Evolutionary conservation across 1,284 basidiomycete genomes (phyloP).

Genomic region (Marasmius tenuissimus): DNA sequence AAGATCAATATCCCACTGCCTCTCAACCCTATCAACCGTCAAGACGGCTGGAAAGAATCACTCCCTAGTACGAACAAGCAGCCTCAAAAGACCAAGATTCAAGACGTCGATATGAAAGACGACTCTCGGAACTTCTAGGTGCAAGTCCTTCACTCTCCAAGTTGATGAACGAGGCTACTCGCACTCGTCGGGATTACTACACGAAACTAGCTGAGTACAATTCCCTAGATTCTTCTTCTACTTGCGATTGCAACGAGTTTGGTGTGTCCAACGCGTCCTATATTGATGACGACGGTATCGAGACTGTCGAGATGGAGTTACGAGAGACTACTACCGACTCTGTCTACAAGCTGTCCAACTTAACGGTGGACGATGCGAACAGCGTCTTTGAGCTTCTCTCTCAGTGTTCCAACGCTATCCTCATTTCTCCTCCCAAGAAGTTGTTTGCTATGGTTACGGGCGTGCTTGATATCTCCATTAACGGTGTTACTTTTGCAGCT

Average conservation of each 20-base stretch:
- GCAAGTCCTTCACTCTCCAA: neutral
- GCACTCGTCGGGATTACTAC: neutral
- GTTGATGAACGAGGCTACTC: neutral
- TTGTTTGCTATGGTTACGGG: slow-evolving; percentile 13
- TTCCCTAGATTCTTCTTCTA: neutral
- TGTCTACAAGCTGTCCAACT: neutral
- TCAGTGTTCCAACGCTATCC: neutral
- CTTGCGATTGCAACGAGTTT: neutral
- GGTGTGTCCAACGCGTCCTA: neutral
- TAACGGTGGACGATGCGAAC: neutral
- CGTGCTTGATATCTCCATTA: neutral
- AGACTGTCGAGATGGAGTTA: neutral
- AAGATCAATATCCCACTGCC: neutral
- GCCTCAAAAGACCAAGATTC: neutral
- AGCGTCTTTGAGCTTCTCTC: neutral
- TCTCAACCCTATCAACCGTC: neutral
- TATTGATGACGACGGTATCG: no score
- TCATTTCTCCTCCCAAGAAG: neutral
- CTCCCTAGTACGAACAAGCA: neutral
- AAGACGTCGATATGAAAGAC: slow-evolving; percentile 4
- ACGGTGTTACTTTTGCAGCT: neutral
- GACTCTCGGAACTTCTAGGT: neutral
- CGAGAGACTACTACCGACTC: no score
- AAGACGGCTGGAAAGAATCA: slow-evolving; percentile 5
- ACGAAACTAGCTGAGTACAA: neutral